Conservation (phyloP, 192 early-diverging fungal genomes). For the Hyaloraphidium curvatum region DNA sequence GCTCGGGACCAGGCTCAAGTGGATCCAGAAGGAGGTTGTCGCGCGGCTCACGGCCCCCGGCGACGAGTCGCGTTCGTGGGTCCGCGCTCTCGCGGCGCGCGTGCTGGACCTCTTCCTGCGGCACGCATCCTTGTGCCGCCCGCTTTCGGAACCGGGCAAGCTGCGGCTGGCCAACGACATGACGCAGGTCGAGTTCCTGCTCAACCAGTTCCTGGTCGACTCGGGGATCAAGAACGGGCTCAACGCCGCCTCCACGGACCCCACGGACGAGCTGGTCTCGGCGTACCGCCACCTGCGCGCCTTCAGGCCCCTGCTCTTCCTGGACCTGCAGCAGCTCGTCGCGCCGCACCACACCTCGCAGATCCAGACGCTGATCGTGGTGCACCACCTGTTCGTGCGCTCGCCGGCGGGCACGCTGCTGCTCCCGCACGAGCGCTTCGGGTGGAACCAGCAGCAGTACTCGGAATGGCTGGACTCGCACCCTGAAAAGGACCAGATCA, state of each 20-base stretch:
- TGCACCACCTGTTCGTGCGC: conserved; percentile 42
- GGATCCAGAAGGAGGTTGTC: conserved; percentile 34
- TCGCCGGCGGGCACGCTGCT: conserved; percentile 24
- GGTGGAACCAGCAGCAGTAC: conserved; percentile 38
- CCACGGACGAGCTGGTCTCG: neutral
- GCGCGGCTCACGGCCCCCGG: conserved; percentile 30
- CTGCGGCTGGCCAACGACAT: conserved; percentile 46
- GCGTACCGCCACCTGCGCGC: neutral
- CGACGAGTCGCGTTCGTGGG: conserved; percentile 25
- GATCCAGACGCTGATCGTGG: conserved; percentile 24
- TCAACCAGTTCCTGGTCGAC: conserved; percentile 38
- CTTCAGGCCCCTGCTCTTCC: conserved; percentile 37
- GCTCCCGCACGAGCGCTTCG: conserved; percentile 31
- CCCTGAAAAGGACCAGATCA: conserved; percentile 22
- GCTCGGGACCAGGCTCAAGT: conserved; percentile 30
- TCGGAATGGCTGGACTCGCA: conserved; percentile 48
- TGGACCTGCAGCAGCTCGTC: conserved; percentile 31
- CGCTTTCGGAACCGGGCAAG: conserved; percentile 39
- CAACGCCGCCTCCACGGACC: neutral
- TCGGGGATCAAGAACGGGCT: conserved; percentile 28
- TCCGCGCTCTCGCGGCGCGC: conserved; percentile 18
- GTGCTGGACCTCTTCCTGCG: conserved; percentile 39
- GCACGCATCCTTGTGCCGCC: conserved; percentile 39
- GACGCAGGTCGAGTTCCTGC: conserved; percentile 47
- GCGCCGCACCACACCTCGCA: conserved; percentile 25